Percentiles rank a stretch among this genome's conserved stretches.
phyloP scores from a whole-genome alignment of 371 early-diverging fungal species.

The Mucor velutinosus region DNA sequence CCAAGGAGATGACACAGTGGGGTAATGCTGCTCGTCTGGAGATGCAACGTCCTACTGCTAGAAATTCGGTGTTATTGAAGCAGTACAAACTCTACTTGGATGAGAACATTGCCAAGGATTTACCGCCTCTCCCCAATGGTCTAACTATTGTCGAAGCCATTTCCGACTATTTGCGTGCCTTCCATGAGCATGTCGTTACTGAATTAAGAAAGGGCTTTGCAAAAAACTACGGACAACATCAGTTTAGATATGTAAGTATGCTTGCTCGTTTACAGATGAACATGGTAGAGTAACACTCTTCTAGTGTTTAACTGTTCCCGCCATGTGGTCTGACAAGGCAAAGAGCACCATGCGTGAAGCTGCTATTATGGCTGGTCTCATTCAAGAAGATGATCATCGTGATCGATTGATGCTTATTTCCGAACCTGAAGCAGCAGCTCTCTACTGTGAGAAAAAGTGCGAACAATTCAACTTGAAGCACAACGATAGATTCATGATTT shows the following conservation, averaged over 20 bases:
- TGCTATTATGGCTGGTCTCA: constrained; percentile 47
- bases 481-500: constrained; percentile 54
- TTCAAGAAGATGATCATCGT: constrained; percentile 39
- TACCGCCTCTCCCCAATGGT: constrained; percentile 48
- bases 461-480: constrained; percentile 52
- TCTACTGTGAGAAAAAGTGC: constrained; percentile 57
- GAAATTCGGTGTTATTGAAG: constrained; percentile 41
- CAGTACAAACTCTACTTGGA: constrained; percentile 55
- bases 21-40: constrained; percentile 33
- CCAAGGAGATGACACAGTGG: constrained; percentile 53
- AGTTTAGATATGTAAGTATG: constrained; percentile 39
- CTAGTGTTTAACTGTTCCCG: constrained; percentile 56
- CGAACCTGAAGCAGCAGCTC: constrained; percentile 57
- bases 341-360: constrained; percentile 57
- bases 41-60: constrained; percentile 32
- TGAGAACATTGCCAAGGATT: constrained; percentile 39
- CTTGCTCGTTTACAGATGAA: neutral
- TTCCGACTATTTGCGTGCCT: constrained; percentile 47
- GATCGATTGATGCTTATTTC: constrained; percentile 50
- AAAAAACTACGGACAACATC: constrained; percentile 44
- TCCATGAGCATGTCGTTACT: constrained; percentile 44
- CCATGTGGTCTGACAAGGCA: constrained; percentile 56
- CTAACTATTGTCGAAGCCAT: constrained; percentile 52
- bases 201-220: constrained; percentile 50
- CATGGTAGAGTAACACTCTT: neutral